Base-by-base conservation (phyloP, 164 flowering plant genomes). In the Stephania yunnanensis region DNA sequence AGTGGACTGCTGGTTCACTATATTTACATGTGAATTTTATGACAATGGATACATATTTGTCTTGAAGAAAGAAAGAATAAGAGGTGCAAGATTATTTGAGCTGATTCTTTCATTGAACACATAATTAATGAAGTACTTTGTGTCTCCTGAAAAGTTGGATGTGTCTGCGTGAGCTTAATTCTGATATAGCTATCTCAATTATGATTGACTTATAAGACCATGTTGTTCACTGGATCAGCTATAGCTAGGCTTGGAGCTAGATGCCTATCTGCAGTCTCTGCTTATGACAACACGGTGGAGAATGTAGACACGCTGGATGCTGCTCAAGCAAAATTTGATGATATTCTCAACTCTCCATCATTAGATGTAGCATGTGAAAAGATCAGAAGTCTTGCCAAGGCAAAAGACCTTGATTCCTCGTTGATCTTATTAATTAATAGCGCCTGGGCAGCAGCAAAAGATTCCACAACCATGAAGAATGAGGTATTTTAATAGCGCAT, bases 401-500 rank as follows among this genome's bases (percentile, higher is more conserved):
- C 92, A 46, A 94, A 95, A 76, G 89, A 86, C 75, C 99, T 93
- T 29, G 93, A 93, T 82, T 93, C 99, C 65, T 92, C 99, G 10
- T 83, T 95, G 86, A 86, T 95, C 78, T 79, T 95, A 48, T 81
- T 93, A 85, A 93, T 95, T 78, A 93, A 91, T 70, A 84, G 90
- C 80, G 97, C 97, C 77, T 95, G 97, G 97, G 95, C 97, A 73
- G 81, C 93, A 15, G 97, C 99, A 68, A 93, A 88, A 79, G 97
- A 87, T 48, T 95, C 97, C 22, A 74, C 86, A 10, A 86, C 90
- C 68, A 87, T 94, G 94, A 91, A 82, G 74, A 89, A 86, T 77
- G 98, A 94, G 94, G 98, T 91, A 78, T 7, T 63, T 15, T 58
- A 0, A 3, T 15, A 58, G 20, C 13, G 17, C 69, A 22, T 58